Conservation (phyloP, 805 yeast species). For the Nakazawaea holstii region DNA sequence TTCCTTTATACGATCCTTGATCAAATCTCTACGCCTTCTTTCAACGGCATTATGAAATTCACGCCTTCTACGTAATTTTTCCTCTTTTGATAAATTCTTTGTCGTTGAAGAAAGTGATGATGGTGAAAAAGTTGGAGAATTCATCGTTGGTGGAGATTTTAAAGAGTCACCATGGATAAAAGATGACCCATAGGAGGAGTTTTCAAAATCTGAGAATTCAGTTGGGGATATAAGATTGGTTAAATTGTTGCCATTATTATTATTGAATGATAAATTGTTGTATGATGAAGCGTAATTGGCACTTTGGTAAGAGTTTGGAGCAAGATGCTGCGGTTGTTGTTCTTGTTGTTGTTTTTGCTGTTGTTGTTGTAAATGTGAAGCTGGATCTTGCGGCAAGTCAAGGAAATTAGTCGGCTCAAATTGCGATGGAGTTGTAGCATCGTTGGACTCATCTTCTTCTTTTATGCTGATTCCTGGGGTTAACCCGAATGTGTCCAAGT, state of each 20-base stretch:
- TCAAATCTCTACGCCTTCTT: constrained; percentile 83
- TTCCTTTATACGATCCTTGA: constrained; percentile 83
- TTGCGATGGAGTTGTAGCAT: constrained; percentile 4
- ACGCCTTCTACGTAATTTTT: constrained; percentile 68
- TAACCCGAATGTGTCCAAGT: constrained; percentile 12
- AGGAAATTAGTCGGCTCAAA: constrained; percentile 2
- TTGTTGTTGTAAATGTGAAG: background rate
- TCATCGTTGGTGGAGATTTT: constrained; percentile 24
- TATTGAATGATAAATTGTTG: constrained; percentile 4
- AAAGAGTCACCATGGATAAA: constrained; percentile 20
- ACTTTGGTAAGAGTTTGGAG: constrained; percentile 5
- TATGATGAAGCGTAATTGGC: constrained; percentile 7
- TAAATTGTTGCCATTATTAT: constrained; percentile 22
- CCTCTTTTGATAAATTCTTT: constrained; percentile 49
- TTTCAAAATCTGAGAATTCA: constrained; percentile 23
- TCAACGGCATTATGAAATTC: constrained; percentile 95
- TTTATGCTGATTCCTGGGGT: constrained; percentile 4
- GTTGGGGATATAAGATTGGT: constrained; percentile 27
- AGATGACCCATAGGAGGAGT: constrained; percentile 29
- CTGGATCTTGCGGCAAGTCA: background rate
- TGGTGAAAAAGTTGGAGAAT: constrained; percentile 28
- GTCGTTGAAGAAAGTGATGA: constrained; percentile 27
- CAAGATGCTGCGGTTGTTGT: background rate
- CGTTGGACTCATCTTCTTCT: constrained; percentile 4
- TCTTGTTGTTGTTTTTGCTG: constrained; percentile 2